These are phyloP conservation scores for Anthracocystis panici-leucophaei DNA, from an alignment of 1,284 basidiomycete species.

Conservation along the genomic window DNA sequence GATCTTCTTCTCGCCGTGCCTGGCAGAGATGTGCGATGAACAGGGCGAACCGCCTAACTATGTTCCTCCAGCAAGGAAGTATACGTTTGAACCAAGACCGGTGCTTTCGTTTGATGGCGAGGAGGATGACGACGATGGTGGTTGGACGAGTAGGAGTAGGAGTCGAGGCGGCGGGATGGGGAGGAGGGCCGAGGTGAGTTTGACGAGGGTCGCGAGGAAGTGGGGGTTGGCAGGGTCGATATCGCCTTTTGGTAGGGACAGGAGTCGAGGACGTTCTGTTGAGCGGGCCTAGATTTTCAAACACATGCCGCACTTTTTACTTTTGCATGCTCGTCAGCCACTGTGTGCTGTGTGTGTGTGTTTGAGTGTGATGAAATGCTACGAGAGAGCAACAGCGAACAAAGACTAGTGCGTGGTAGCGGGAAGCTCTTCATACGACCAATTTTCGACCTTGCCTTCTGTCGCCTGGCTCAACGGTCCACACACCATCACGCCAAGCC, in stretches of 20 bases:
- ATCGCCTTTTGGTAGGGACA: slow-evolving; percentile 13
- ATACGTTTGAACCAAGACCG: slow-evolving; percentile 43
- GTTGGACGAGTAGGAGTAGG: slow-evolving; percentile 14
- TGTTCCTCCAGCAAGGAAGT: slow-evolving; percentile 46
- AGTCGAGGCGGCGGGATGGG: slow-evolving; percentile 4
- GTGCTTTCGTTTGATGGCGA: slow-evolving; percentile 7
- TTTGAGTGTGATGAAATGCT: too few relatives aligned
- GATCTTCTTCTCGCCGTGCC: slow-evolving; percentile 56
- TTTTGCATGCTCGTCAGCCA: neutral
- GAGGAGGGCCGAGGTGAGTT: slow-evolving; percentile 11
- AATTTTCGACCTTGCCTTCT: slow-evolving; percentile 10
- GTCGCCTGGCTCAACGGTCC: slow-evolving; percentile 25
- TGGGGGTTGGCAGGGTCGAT: slow-evolving; percentile 7
- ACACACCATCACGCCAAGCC: slow-evolving; percentile 48
- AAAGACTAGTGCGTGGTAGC: neutral
- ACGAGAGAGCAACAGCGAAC: too few relatives aligned
- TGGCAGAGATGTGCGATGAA: slow-evolving; percentile 51
- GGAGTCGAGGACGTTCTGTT: slow-evolving; percentile 10
- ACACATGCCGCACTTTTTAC: neutral
- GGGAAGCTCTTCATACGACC: slow-evolving; percentile 15
- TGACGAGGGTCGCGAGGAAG: slow-evolving; percentile 18
- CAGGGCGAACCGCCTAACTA: slow-evolving; percentile 43
- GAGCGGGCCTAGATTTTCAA: neutral
- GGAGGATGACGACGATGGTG: neutral
- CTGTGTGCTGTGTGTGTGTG: too few relatives aligned